phyloP scores from a whole-genome alignment of 371 early-diverging fungal genomes.

The Choanephora cucurbitarum region DNA sequence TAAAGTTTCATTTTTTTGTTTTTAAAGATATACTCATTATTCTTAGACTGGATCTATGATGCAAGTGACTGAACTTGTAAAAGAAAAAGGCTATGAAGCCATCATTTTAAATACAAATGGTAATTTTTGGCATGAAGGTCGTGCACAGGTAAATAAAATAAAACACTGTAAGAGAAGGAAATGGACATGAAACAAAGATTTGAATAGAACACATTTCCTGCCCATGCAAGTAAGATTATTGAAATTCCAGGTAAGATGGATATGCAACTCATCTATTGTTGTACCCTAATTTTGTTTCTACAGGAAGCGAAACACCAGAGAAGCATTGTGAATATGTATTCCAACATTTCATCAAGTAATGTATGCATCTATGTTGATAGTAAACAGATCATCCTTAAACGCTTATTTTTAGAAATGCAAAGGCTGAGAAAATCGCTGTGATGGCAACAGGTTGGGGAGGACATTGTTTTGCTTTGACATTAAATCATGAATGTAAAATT shows the following conservation, averaged over 20 bases:
- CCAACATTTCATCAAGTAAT: slow-evolving; percentile 39
- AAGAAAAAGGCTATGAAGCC: slow-evolving; percentile 42
- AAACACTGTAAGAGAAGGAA: no score
- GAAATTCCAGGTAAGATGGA: slow-evolving; percentile 23
- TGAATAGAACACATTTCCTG: slow-evolving; percentile 17
- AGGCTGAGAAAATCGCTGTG: slow-evolving; percentile 32
- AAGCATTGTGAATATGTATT: slow-evolving; percentile 45
- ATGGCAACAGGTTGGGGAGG: slow-evolving; percentile 48
- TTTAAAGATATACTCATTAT: background rate
- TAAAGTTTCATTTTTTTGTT: slow-evolving; percentile 4
- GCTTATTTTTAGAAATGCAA: slow-evolving; percentile 19
- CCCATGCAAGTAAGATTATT: slow-evolving; percentile 8
- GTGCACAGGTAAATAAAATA: slow-evolving; percentile 28
- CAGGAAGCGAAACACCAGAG: slow-evolving; percentile 44
- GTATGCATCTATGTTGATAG: background rate
- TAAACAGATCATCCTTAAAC: background rate
- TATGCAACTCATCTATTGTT: background rate
- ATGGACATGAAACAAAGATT: background rate
- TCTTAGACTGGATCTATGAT: slow-evolving; percentile 46
- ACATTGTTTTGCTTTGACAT: slow-evolving; percentile 27
- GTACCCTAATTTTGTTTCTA: background rate
- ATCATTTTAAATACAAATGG: slow-evolving; percentile 50
- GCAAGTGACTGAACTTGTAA: slow-evolving; percentile 23
- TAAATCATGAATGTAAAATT: slow-evolving; percentile 40
- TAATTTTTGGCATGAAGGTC: slow-evolving; percentile 42